These are phyloP conservation scores for Mallotus repandus DNA, from an alignment of 441 rosid genomes.

Conservation along the genomic window DNA sequence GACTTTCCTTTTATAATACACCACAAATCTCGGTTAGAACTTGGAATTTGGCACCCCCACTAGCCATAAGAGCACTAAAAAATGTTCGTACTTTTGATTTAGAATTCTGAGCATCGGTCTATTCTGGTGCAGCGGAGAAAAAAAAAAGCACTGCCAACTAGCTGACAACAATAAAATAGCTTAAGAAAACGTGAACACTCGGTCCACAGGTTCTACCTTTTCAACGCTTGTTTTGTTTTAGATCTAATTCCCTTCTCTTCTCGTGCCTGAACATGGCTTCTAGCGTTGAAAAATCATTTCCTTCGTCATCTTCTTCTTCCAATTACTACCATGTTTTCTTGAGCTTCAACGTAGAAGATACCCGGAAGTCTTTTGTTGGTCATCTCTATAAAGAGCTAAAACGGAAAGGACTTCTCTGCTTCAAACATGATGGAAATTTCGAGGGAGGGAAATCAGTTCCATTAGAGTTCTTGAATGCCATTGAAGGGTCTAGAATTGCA, in stretches of 20 bases:
- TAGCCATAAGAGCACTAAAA: neutral
- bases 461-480: neutral
- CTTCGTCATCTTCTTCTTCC: neutral
- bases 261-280: conserved; percentile 11
- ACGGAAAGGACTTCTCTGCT: conserved; percentile 21
- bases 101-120: too few relatives aligned
- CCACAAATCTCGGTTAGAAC: too few relatives aligned
- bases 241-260: neutral
- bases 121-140: too few relatives aligned
- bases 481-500: conserved; percentile 13
- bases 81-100: too few relatives aligned
- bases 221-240: neutral
- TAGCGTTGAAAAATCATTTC: neutral
- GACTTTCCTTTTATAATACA: neutral
- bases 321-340: conserved; percentile 16
- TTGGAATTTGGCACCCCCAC: too few relatives aligned
- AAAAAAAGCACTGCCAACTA: too few relatives aligned
- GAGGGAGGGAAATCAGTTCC: neutral
- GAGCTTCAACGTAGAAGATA: conserved; percentile 6
- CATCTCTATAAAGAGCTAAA: conserved; percentile 16
- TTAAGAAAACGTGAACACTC: neutral
- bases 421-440: conserved; percentile 6
- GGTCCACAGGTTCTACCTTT: neutral
- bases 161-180: neutral
- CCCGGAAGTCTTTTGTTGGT: neutral